phyloP scores from a whole-genome alignment of 768 basidiomycete genomes.

The Xerocomus spinulosus region DNA sequence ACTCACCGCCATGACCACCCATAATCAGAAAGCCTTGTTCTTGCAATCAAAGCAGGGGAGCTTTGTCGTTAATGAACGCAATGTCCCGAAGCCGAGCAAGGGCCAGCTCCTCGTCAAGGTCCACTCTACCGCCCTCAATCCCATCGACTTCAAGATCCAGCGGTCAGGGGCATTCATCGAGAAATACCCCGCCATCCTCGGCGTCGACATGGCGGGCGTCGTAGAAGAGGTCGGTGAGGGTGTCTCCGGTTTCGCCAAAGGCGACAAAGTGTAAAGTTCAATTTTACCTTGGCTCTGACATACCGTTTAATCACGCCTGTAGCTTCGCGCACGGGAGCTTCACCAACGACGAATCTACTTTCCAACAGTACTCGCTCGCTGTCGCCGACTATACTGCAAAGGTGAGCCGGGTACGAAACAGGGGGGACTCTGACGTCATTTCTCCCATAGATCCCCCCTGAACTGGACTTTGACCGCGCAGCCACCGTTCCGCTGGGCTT shows the following conservation, averaged over 20 bases:
- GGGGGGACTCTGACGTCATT: slow-evolving; percentile 2
- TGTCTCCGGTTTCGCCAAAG: slow-evolving; percentile 32
- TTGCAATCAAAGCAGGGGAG: slow-evolving; percentile 25
- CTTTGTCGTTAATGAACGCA: slow-evolving; percentile 26
- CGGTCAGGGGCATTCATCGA: slow-evolving; percentile 29
- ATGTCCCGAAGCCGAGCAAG: slow-evolving; percentile 32
- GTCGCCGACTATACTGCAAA: slow-evolving; percentile 34
- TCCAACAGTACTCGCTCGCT: slow-evolving; percentile 39
- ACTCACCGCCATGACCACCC: slow-evolving; percentile 17
- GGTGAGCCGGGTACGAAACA: slow-evolving; percentile 16
- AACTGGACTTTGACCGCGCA: slow-evolving; percentile 41
- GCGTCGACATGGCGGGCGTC: slow-evolving; percentile 35
- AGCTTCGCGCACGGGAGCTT: slow-evolving; percentile 29
- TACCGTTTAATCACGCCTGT: neutral
- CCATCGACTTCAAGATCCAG: slow-evolving; percentile 40
- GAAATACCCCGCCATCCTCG: slow-evolving; percentile 34
- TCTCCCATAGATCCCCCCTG: slow-evolving; percentile 37
- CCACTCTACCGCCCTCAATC: slow-evolving; percentile 41
- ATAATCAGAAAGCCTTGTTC: slow-evolving; percentile 29
- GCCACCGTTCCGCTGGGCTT: slow-evolving; percentile 45
- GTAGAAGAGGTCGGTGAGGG: slow-evolving; percentile 37
- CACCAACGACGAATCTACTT: slow-evolving; percentile 29
- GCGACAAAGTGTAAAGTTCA: slow-evolving; percentile 38
- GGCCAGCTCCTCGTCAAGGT: slow-evolving; percentile 42
- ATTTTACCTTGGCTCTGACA: neutral